phyloP scores from a whole-genome alignment of 208 protist species.

The Porcisia hertigi region DNA sequence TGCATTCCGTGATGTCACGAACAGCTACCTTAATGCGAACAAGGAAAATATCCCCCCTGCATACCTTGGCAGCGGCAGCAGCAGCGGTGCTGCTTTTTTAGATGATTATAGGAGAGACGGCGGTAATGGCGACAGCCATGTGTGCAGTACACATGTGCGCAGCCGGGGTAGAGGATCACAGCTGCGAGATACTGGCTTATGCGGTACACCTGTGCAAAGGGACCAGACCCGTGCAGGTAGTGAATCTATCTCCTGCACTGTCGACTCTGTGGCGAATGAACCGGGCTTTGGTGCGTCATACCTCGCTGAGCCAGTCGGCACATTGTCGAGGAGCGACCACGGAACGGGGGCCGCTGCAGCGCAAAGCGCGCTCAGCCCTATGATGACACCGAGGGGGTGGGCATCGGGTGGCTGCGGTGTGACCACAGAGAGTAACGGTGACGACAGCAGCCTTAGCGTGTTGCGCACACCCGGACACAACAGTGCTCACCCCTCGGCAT shows the following conservation, averaged over 20 bases:
- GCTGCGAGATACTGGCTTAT: constrained; percentile 5
- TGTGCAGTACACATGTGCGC: background rate
- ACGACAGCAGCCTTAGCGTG: constrained; percentile 5
- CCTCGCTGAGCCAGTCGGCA: background rate
- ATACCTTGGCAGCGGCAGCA: background rate
- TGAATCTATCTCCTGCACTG: no score
- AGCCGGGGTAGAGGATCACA: background rate
- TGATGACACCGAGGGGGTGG: background rate
- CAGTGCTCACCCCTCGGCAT: background rate
- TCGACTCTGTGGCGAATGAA: background rate
- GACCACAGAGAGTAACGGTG: background rate
- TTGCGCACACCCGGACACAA: constrained; percentile 24
- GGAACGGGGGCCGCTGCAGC: background rate
- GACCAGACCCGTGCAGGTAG: background rate
- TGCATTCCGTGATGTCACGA: constrained; percentile 43
- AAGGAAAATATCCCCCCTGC: constrained; percentile 43
- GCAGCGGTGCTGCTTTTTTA: background rate
- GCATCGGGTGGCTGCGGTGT: background rate
- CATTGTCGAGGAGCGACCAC: background rate
- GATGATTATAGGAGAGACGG: background rate
- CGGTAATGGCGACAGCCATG: background rate
- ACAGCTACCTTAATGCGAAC: constrained; percentile 28
- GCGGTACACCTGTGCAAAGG: constrained; percentile 12
- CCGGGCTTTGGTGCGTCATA: background rate
- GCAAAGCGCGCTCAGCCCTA: background rate